Base-by-base conservation (phyloP, 2,329 filamentous ascomycete species). In the Trichoderma sp. region DNA sequence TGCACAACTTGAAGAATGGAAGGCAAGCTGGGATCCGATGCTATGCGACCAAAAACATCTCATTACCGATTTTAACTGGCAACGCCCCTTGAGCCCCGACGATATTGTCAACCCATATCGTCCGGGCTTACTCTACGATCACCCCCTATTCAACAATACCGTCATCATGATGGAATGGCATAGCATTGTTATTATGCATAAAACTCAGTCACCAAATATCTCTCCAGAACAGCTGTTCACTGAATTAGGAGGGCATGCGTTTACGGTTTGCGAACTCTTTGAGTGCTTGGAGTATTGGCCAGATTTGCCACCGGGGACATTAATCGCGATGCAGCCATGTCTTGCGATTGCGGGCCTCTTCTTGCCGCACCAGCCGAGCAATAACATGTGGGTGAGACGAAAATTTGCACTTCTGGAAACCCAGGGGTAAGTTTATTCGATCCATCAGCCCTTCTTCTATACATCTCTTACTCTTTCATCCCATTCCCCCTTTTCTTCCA, bases 321-420 rank as follows among this genome's bases (percentile, higher is more conserved):
- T 96, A 16, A 86, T 97, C 33, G 89, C 92, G 59, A 90, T 93
- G 59, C 95, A 97, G 81, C 91, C 94, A 14, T 91, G 91, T 79
- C 85, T 98, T 45, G 93, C 92, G 0, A 92, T 98, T 75, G 91
- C 93, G 2, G 89, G 91, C 12, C 86, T 98, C 69, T 97, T 97
- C 81, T 84, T 98, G n/a, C 94, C 93, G 0, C 91, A 91, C 77
- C 93, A 97, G 76, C 81, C 86, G 31, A 91, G 88, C 78, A 91
- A 97, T 81, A 90, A 91, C 11, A 91, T 91, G 87, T 98, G 95
- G 95, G 89, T 92, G 77, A 91, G 95, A 76, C 89, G 89, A 79
- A 96, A 94, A 83, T 92, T 97, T 82, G 95, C 94, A 21, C 85
- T 90, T 71, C 88, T 97, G 63, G 96, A 98, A 84, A 88, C 89